These are phyloP conservation scores for Thermomucor indicae-seudaticae DNA, from an alignment of 371 early-diverging fungal genomes.

Conservation along the genomic window DNA sequence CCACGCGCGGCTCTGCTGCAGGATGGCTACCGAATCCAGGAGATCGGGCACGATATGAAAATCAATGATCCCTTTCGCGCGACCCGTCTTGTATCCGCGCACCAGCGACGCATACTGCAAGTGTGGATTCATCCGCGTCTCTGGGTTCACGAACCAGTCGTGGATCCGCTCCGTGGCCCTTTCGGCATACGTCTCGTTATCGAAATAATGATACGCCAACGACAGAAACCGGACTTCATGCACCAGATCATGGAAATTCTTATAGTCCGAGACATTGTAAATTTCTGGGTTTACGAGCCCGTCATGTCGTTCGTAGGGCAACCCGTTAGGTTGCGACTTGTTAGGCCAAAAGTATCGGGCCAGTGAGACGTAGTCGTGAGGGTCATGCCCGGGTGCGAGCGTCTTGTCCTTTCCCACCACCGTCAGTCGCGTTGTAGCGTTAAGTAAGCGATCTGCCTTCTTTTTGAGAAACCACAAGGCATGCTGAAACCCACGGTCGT, in stretches of 20 bases:
- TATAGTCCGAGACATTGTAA: constrained; percentile 35
- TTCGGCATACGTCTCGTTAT: constrained; percentile 39
- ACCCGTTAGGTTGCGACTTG: constrained; percentile 21
- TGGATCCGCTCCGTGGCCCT: constrained; percentile 31
- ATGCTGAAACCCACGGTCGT: constrained; percentile 19
- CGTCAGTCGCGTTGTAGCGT: constrained; percentile 31
- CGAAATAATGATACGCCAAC: constrained; percentile 50
- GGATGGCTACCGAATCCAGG: constrained; percentile 13
- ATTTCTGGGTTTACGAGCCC: constrained; percentile 52
- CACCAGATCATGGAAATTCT: constrained; percentile 32
- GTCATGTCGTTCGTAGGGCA: constrained; percentile 47
- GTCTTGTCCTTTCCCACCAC: constrained; percentile 47
- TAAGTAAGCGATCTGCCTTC: constrained; percentile 15
- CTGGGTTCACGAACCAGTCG: constrained; percentile 49
- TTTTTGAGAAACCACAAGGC: constrained; percentile 25
- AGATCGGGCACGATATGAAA: constrained; percentile 36
- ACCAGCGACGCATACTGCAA: constrained; percentile 43
- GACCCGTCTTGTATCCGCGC: constrained; percentile 37
- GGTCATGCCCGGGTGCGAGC: constrained; percentile 37
- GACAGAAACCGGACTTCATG: constrained; percentile 40
- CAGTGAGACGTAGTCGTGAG: constrained; percentile 54
- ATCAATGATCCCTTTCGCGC: constrained; percentile 44
- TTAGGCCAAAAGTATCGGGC: constrained; percentile 54
- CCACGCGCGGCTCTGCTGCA: constrained; percentile 30
- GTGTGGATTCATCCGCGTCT: constrained; percentile 54